Conservation (phyloP, 75 land plant species). For the Sequoiadendron giganteum region DNA sequence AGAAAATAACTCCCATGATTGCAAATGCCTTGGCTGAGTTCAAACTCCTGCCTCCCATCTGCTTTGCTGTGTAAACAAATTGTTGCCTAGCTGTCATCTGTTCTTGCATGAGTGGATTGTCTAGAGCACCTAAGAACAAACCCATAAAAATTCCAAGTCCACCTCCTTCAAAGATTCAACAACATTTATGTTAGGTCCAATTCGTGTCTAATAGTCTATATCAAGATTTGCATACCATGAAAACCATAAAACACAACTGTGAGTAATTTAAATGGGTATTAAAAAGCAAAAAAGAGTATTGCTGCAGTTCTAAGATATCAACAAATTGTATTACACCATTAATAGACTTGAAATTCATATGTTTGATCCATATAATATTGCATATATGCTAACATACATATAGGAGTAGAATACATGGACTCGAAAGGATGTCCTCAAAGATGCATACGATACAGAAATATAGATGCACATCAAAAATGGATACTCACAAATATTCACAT, state of each 20-base stretch:
- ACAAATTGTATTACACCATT: not conserved
- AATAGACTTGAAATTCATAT: not conserved
- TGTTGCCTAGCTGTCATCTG: conserved; percentile 85
- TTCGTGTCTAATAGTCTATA: not conserved
- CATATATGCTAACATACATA: too few relatives aligned
- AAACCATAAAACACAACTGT: not conserved
- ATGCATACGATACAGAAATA: too few relatives aligned
- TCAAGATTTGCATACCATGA: not conserved
- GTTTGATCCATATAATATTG: too few relatives aligned
- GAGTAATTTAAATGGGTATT: not conserved
- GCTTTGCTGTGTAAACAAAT: conserved; percentile 69
- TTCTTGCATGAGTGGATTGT: conserved; percentile 75
- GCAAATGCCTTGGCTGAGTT: conserved; percentile 88
- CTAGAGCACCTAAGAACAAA: conserved; percentile 80
- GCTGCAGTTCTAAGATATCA: not conserved
- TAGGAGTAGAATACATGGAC: too few relatives aligned
- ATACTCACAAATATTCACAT: too few relatives aligned
- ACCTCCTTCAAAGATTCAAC: conserved; percentile 61
- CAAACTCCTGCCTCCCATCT: conserved; percentile 84
- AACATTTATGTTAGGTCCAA: conserved; percentile 1
- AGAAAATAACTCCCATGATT: conserved; percentile 88
- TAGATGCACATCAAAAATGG: too few relatives aligned
- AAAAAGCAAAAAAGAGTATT: not conserved
- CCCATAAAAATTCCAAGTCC: conserved; percentile 96
- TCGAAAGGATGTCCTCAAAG: too few relatives aligned